Evolutionary conservation across 2,329 filamentous ascomycete genomes (phyloP), one percentile per base, ranked within the genome.

Genomic region (Colletotrichum tamarilloi): DNA sequence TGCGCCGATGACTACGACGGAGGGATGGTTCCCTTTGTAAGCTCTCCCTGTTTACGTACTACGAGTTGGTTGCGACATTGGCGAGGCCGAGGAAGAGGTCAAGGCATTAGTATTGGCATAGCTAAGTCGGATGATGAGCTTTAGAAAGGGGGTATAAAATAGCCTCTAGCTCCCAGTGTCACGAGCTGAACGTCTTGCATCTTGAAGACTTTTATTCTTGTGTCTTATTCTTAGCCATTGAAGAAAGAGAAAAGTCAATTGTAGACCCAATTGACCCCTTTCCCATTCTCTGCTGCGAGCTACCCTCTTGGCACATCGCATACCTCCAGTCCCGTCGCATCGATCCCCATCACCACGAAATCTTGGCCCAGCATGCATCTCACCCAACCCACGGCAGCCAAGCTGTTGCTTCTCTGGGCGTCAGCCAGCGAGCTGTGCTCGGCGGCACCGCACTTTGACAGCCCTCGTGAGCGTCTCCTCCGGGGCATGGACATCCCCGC

Each of bases 381-480:
- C 62, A 65, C 73, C 57, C 73, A 70, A 52, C 68, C 69, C 52
- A 60, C 70, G 35, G 72, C 67, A 57, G 68, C 72, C 57, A 57
- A 67, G 62, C 64, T 75, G 63, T 57, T 75, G 9, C 42, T 70
- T 52, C 56, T 66, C 52, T 70, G 57, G 71, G 72, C 74, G 11
- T 64, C 67, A 52, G 32, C 65, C 59, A 24, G 58, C 58, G 57
- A 72, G 52, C 69, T 74, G n/a, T 62, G 52, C 60, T 38, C 68
- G 35, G 74, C 74, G 30, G 65, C 65, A 26, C 74, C 74, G 53
- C 72, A 74, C 65, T 78, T 85, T 65, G 88, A 90, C 80, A 89
- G 87, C 76, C 88, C 88, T 56, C 86, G 87, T 72, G 87, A 89
- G 79, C 87, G 88, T 14, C 85, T 90, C 19, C 81, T 87, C 71